These are phyloP conservation scores for Neovahlkampfia damariscottae DNA, from an alignment of 78 protist genomes.

Conservation along the genomic window DNA sequence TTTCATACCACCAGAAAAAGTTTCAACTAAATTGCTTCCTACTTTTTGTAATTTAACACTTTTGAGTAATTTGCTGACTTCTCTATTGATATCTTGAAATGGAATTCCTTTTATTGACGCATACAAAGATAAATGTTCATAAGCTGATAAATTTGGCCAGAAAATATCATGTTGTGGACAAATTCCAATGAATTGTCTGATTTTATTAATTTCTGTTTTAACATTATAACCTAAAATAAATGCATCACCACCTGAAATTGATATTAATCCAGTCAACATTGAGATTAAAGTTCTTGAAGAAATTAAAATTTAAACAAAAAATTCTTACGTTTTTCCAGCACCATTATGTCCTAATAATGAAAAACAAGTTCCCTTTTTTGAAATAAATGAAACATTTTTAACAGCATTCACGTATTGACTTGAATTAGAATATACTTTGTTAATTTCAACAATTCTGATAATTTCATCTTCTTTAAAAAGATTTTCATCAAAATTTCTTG, in stretches of 20 bases:
- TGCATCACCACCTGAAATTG: conserved; percentile 40
- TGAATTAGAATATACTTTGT: neutral
- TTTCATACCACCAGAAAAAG: conserved; percentile 74
- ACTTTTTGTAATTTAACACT: conserved; percentile 9
- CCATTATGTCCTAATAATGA: conserved; percentile 13
- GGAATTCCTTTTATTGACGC: conserved; percentile 20
- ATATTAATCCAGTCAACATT: conserved; percentile 26
- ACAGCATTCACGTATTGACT: neutral
- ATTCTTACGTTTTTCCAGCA: conserved; percentile 30
- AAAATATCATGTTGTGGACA: conserved; percentile 23
- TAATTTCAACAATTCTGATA: neutral
- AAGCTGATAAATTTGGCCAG: conserved; percentile 30
- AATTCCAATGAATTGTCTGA: conserved; percentile 37
- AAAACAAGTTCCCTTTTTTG: neutral
- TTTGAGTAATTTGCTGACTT: neutral
- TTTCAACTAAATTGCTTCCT: neutral
- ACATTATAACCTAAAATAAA: conserved; percentile 40
- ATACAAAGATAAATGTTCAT: conserved; percentile 44
- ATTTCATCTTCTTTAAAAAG: neutral
- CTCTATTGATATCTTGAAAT: neutral
- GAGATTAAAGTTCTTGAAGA: conserved; percentile 29
- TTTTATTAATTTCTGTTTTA: conserved; percentile 17
- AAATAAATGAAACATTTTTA: neutral
- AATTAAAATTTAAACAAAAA: too few species aligned
- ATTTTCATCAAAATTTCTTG: neutral